A percentile compares a stretch with the other conserved stretches of the same genome.
Evolutionary conservation across 495 filamentous ascomycete genomes (phyloP).

Genomic region (Penicillium waksmanii): DNA sequence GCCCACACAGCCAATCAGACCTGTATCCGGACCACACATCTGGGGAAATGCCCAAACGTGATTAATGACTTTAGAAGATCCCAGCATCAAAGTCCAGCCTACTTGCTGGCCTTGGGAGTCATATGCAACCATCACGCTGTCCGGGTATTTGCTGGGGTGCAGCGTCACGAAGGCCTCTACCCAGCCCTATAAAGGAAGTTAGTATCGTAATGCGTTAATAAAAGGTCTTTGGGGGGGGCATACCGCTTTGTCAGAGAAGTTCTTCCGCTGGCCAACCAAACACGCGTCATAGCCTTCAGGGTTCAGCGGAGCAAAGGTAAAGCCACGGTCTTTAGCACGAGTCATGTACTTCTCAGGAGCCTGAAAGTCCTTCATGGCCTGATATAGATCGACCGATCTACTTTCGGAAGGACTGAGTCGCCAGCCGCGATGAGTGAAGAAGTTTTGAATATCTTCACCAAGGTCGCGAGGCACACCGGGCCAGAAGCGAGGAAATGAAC

Average conservation of each 20-base stretch:
- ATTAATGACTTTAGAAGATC: constrained; percentile 36
- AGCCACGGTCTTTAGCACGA: constrained; percentile 36
- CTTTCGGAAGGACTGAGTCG: constrained; percentile 30
- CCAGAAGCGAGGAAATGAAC: constrained; percentile 53
- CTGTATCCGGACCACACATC: constrained; percentile 48
- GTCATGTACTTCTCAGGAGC: constrained; percentile 40
- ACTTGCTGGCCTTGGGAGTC: constrained; percentile 45
- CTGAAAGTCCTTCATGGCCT: constrained; percentile 43
- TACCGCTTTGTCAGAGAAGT: constrained; percentile 47
- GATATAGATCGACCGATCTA: constrained; percentile 47
- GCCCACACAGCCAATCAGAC: constrained; percentile 55
- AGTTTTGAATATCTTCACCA: constrained; percentile 36
- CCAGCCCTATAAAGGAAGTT: constrained; percentile 42
- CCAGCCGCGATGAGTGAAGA: constrained; percentile 53
- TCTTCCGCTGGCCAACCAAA: constrained; percentile 46
- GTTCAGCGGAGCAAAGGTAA: constrained; percentile 46
- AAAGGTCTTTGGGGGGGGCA: constrained; percentile 7
- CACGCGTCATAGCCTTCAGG: constrained; percentile 47
- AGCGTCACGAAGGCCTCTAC: constrained; percentile 49
- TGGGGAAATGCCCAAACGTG: constrained; percentile 51
- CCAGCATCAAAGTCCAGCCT: constrained; percentile 56
- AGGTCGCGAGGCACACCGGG: constrained; percentile 50
- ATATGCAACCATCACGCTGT: constrained; percentile 51
- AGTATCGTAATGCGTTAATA: not conserved
- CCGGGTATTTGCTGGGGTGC: constrained; percentile 41